Percentiles rank a stretch among this genome's conserved stretches.
These are phyloP conservation scores for Mallotus japonicus DNA, from an alignment of 441 rosid genomes.

Conservation along the genomic window DNA sequence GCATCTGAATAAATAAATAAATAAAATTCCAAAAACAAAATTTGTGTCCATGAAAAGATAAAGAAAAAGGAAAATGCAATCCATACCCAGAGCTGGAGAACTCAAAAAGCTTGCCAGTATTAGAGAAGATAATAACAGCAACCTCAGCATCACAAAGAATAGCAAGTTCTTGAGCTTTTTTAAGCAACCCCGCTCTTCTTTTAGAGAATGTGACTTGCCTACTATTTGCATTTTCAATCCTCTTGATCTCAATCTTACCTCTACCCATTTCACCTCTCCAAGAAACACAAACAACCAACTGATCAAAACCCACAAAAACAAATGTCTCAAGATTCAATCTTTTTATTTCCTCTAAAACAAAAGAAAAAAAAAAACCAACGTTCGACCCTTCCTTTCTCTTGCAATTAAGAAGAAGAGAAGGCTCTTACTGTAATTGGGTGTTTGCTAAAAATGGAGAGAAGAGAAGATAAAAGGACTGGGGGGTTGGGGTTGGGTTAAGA, in stretches of 20 bases:
- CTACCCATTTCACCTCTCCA: conserved; percentile 59
- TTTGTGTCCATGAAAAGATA: too few relatives aligned
- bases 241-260: conserved; percentile 93
- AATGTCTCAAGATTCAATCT: not conserved
- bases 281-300: conserved; percentile 18
- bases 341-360: not conserved
- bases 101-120: conserved; percentile 89
- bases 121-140: conserved; percentile 90
- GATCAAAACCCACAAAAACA: conserved; percentile 21
- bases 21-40: not conserved
- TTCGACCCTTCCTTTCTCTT: conserved; percentile 1
- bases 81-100: conserved; percentile 76
- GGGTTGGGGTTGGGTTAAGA: not conserved
- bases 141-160: conserved; percentile 96
- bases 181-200: conserved; percentile 86
- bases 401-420: not conserved
- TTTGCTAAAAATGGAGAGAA: conserved; percentile 49
- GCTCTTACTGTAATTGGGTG: conserved; percentile 20
- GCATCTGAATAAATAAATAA: too few relatives aligned
- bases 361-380: not conserved
- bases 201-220: conserved; percentile 98
- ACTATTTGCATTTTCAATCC: conserved; percentile 88
- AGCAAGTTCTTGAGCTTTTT: conserved; percentile 88
- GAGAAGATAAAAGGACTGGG: conserved; percentile 25
- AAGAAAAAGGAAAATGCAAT: not conserved